These are phyloP conservation scores for Angomonas ambiguus DNA, from an alignment of 208 protist species.

Conservation along the genomic window DNA sequence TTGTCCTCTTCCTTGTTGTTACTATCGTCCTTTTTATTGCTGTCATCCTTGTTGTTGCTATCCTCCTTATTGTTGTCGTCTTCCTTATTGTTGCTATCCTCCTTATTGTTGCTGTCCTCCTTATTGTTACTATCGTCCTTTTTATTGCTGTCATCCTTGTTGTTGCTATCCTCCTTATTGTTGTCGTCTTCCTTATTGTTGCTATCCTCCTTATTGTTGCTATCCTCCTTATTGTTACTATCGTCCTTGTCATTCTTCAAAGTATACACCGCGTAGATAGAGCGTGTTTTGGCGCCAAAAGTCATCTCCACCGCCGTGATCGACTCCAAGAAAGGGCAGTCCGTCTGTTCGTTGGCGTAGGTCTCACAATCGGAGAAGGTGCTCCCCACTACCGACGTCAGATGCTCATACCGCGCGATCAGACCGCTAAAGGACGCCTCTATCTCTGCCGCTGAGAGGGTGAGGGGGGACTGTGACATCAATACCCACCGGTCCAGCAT, in stretches of 20 bases:
- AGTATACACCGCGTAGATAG: constrained; percentile 31
- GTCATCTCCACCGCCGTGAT: constrained; percentile 24
- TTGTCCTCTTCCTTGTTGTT: neutral
- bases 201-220: neutral
- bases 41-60: neutral
- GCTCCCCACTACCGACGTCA: constrained; percentile 13
- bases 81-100: neutral
- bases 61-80: neutral
- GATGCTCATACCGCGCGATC: constrained; percentile 27
- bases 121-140: too few species aligned
- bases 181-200: constrained; percentile 7
- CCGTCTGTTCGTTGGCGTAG: constrained; percentile 16
- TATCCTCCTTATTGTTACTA: constrained; percentile 6
- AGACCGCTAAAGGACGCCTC: constrained; percentile 25
- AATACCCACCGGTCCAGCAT: constrained; percentile 51
- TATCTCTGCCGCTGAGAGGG: constrained; percentile 40
- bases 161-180: constrained; percentile 5
- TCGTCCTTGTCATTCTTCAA: constrained; percentile 5
- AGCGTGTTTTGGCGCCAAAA: constrained; percentile 31
- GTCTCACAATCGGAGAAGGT: constrained; percentile 25
- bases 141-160: constrained; percentile 4
- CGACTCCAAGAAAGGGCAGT: constrained; percentile 27
- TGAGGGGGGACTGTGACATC: constrained; percentile 36
- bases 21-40: neutral
- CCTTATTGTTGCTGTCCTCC: too few species aligned